phyloP scores from a whole-genome alignment of 305 asterid species.

The Fraxinus latifolia region DNA sequence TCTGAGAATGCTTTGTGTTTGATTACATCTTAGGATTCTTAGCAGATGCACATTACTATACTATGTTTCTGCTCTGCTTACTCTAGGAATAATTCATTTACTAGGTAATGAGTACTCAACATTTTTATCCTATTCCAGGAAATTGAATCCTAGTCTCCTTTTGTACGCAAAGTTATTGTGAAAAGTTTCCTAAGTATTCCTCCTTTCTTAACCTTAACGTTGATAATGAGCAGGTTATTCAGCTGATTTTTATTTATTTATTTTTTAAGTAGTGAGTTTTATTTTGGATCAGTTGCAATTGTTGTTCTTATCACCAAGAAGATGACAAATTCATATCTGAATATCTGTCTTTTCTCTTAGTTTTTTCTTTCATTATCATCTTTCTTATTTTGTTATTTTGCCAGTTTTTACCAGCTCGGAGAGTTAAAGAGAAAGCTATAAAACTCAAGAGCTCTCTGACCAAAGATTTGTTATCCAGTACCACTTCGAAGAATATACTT shows the following conservation, averaged over 20 bases:
- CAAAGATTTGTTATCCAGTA: constrained; percentile 46
- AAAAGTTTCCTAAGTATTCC: neutral
- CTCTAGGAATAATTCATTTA: neutral
- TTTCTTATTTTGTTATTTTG: constrained; percentile 13
- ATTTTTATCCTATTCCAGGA: neutral
- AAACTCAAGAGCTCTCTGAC: constrained; percentile 51
- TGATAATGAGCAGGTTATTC: neutral
- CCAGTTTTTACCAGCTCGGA: constrained; percentile 76
- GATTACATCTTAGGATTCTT: neutral
- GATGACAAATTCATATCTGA: neutral
- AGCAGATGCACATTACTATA: neutral
- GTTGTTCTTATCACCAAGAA: neutral
- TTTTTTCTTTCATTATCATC: neutral
- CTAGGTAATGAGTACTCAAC: neutral
- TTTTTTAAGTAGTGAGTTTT: neutral
- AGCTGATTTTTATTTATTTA: neutral
- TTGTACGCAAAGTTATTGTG: neutral
- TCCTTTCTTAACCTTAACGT: neutral
- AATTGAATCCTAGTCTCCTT: neutral
- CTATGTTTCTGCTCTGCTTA: neutral
- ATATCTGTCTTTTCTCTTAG: neutral
- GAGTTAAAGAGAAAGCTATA: constrained; percentile 73
- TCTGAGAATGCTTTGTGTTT: neutral
- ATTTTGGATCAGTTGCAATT: neutral
- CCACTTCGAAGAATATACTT: constrained; percentile 60